Percentiles rank a stretch among this genome's conserved stretches.
phyloP scores from a whole-genome alignment of 2,329 filamentous ascomycete species.

The Colletotrichum sp. region DNA sequence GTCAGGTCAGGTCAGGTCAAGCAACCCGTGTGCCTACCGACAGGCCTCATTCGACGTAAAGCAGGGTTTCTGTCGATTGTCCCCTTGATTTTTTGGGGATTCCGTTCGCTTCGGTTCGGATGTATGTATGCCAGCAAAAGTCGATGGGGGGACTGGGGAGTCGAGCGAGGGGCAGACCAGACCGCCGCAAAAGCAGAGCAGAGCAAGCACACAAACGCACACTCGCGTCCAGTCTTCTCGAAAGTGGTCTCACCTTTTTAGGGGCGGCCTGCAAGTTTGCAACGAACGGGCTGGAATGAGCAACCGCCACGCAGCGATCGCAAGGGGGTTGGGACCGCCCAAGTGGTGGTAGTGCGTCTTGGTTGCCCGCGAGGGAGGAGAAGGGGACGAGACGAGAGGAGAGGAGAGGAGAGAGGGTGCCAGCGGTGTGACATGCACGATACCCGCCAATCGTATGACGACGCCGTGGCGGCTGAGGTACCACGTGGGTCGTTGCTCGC shows the following conservation, averaged over 20 bases:
- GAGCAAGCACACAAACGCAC: not conserved
- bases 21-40: not conserved
- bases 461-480: not conserved
- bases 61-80: not conserved
- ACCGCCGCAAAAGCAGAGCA: not conserved
- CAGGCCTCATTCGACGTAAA: not conserved
- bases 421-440: not conserved
- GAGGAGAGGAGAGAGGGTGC: not conserved
- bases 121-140: not conserved
- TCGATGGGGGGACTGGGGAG: not conserved
- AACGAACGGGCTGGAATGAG: slow-evolving; percentile 16
- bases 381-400: not conserved
- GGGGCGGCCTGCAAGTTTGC: not conserved
- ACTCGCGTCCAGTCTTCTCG: not conserved
- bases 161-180: not conserved
- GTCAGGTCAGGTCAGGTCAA: not conserved
- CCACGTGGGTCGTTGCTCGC: not conserved
- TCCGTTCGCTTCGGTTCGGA: not conserved
- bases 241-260: slow-evolving; percentile 21
- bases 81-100: not conserved
- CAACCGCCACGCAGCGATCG: not conserved
- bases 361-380: not conserved
- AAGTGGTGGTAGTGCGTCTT: not conserved
- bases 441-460: not conserved
- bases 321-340: not conserved